These are phyloP conservation scores for Trichosporon inkin DNA, from an alignment of 1,284 basidiomycete genomes.

Conservation along the genomic window DNA sequence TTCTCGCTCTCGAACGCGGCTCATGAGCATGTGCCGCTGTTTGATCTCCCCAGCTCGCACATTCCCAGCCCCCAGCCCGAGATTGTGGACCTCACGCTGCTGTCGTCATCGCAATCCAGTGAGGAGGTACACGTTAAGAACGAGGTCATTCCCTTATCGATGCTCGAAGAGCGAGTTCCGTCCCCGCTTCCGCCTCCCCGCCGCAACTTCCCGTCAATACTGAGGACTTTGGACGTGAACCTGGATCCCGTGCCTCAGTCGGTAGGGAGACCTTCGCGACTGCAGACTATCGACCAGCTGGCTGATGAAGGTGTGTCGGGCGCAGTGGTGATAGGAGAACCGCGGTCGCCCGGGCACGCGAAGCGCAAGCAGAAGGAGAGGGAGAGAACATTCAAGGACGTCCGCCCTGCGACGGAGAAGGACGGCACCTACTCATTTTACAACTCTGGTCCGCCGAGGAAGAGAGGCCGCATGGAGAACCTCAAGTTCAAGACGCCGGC, in stretches of 20 bases:
- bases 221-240: background rate
- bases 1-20: background rate
- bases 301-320: constrained; percentile 19
- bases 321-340: constrained; percentile 9
- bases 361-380: constrained; percentile 30
- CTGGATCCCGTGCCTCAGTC: constrained; percentile 5
- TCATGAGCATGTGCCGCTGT: background rate
- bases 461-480: background rate
- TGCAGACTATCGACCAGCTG: constrained; percentile 18
- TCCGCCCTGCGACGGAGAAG: constrained; percentile 25
- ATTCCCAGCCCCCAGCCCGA: background rate
- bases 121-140: background rate
- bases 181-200: background rate
- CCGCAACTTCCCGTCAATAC: background rate
- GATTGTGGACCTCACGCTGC: background rate
- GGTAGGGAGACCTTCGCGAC: background rate
- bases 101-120: background rate
- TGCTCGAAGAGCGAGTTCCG: background rate
- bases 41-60: background rate
- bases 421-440: constrained; percentile 34
- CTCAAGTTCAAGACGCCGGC: constrained; percentile 15
- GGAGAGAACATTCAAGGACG: constrained; percentile 30
- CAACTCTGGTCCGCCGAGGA: constrained; percentile 16
- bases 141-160: background rate
- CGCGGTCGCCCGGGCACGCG: constrained; percentile 17